A percentile compares a stretch with the other conserved stretches of the same genome.
phyloP scores from a whole-genome alignment of 164 flowering plant species.

The Platanus orientalis region DNA sequence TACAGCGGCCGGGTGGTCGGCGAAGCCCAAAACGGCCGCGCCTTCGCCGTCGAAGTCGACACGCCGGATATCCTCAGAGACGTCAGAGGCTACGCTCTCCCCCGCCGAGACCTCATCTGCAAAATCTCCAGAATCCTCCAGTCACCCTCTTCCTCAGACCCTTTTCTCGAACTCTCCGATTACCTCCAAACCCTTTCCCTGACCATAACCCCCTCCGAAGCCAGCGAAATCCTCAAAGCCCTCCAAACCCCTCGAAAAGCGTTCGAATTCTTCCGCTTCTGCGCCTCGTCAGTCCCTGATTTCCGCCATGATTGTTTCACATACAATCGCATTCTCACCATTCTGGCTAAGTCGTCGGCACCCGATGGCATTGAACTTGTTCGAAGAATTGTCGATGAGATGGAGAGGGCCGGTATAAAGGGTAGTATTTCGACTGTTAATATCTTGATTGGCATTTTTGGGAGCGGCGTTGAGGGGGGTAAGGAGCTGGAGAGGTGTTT shows the following conservation, averaged over 20 bases:
- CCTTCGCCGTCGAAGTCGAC: conserved; percentile 45
- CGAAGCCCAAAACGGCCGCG: conserved; percentile 44
- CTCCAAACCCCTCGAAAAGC: conserved; percentile 52
- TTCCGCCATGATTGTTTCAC: conserved; percentile 74
- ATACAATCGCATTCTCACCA: conserved; percentile 60
- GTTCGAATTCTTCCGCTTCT: conserved; percentile 59
- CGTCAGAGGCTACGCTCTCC: conserved; percentile 67
- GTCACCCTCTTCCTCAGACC: conserved; percentile 28
- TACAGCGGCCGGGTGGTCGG: conserved; percentile 62
- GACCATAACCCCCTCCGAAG: conserved; percentile 64
- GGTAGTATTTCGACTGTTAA: conserved; percentile 84
- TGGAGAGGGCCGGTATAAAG: conserved; percentile 41
- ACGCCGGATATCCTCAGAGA: conserved; percentile 40
- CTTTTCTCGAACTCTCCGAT: conserved; percentile 45
- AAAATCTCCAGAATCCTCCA: conserved; percentile 52
- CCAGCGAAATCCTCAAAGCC: conserved; percentile 70
- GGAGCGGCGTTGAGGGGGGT: conserved; percentile 29
- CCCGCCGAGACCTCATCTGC: conserved; percentile 84
- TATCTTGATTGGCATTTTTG: conserved; percentile 57
- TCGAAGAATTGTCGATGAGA: conserved; percentile 40
- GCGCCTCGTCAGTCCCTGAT: conserved; percentile 44
- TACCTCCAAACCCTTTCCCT: conserved; percentile 50
- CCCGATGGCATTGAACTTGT: conserved; percentile 30
- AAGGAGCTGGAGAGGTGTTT: conserved; percentile 41
- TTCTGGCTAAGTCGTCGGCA: conserved; percentile 44